phyloP scores from a whole-genome alignment of 305 asterid species.

The Withania somnifera region DNA sequence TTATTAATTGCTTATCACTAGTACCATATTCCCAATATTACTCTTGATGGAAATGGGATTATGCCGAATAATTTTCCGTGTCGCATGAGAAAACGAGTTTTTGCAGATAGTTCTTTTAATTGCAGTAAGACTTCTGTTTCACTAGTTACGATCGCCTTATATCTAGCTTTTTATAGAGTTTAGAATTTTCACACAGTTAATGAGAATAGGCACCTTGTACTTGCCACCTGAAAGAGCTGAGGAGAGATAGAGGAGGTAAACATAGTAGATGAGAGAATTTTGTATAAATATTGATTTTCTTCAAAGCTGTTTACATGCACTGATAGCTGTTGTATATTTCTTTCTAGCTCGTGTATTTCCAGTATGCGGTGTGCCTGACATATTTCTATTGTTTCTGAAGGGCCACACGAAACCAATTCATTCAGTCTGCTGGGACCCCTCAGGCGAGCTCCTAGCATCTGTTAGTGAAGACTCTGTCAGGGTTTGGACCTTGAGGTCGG shows the following conservation, averaged over 20 bases:
- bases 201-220: background rate
- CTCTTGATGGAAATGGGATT: background rate
- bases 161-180: background rate
- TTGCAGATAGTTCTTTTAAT: background rate
- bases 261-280: background rate
- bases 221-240: background rate
- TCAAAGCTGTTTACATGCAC: background rate
- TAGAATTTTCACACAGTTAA: background rate
- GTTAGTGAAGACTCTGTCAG: conserved; percentile 86
- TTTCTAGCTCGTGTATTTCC: background rate
- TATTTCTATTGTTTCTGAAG: conserved; percentile 20
- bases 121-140: background rate
- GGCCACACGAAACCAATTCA: conserved; percentile 74
- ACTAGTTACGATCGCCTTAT: background rate
- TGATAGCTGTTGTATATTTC: background rate
- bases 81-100: background rate
- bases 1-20: background rate
- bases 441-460: conserved; percentile 87
- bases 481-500: conserved; percentile 75
- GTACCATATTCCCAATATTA: background rate
- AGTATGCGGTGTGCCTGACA: background rate
- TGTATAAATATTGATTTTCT: background rate
- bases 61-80: background rate
- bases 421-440: conserved; percentile 84
- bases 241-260: background rate